Base-by-base conservation (phyloP, 352 stramenopile genomes). In the Elongisporangium senticosum region DNA sequence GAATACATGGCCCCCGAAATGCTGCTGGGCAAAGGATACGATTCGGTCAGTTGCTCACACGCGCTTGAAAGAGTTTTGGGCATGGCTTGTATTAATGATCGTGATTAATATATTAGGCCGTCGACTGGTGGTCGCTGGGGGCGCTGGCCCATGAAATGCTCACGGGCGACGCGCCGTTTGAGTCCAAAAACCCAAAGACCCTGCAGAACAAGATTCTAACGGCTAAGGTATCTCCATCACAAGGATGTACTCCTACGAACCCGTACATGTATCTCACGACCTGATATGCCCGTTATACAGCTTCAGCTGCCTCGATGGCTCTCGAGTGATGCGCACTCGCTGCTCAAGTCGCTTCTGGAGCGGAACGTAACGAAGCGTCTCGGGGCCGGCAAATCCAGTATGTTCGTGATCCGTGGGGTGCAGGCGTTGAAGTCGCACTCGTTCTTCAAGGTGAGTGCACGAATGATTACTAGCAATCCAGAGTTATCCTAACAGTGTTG, bases 401-500 rank as follows among this genome's bases (percentile, higher is more conserved):
- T 99, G 95, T 99, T 99, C 68, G 83, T 98, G 40, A 86, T 99
- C 4, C 96, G 96, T 51, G 97, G 97, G 26, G 90, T 99, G 6
- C 84, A 96, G 23, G 95, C 86, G 21, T 63, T 99, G 37, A 99
- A 99, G 70, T 71, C 83, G 49, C 89, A 98, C 33, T 63, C 88
- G 0, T 99, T 99, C 70, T 99, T 99, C 71, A 91, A 87, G 70
- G 83, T 90, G 59, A 8, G 57, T 17, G n/a, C 15, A 58, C 51
- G 22, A 43, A 28, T 26, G 26, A 55, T 20, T 28, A 20, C 13
- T 15, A 60, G 10, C 28, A 10, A 50, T 59, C 49, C 59, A 33
- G 37, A 24, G n/a, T 37, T 6, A 33, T 14, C 1, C 20, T 19
- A 22, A 26, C 13, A 17, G 49, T 19, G 20, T 19, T 53, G 13